phyloP scores from a whole-genome alignment of 495 filamentous ascomycete species.

The Aspergillus baeticus region DNA sequence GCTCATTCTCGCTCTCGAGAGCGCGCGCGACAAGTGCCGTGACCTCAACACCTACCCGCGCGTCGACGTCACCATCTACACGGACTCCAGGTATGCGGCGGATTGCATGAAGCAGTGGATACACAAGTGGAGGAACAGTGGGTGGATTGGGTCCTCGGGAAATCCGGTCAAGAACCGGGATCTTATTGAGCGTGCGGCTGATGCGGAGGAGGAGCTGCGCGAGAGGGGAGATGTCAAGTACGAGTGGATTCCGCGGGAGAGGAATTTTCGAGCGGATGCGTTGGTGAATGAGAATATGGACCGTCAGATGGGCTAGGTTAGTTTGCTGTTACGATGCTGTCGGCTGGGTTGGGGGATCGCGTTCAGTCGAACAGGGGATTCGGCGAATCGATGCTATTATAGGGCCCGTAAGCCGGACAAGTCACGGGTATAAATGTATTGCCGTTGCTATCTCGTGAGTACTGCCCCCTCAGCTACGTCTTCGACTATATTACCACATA shows the following conservation, averaged over 20 bases:
- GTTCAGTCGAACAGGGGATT: no score
- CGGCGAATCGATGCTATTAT: no score
- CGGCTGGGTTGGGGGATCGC: no score
- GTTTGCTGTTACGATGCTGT: no score
- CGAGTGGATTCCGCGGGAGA: slow-evolving; percentile 8
- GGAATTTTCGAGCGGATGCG: slow-evolving; percentile 5
- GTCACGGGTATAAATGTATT: no score
- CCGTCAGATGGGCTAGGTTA: no score
- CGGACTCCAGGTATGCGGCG: slow-evolving; percentile 9
- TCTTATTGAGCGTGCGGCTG: slow-evolving; percentile 33
- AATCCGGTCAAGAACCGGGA: slow-evolving; percentile 29
- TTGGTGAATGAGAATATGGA: slow-evolving; percentile 11
- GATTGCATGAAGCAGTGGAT: slow-evolving; percentile 12
- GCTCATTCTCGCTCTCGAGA: slow-evolving; percentile 37
- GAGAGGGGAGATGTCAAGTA: slow-evolving; percentile 29
- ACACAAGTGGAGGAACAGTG: slow-evolving; percentile 3
- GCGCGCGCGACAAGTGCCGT: slow-evolving; percentile 26
- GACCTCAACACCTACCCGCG: slow-evolving; percentile 11
- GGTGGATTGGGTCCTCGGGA: slow-evolving; percentile 8
- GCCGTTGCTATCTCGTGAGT: no score
- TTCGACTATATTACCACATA: no score
- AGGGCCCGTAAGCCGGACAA: no score
- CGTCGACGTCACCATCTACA: slow-evolving; percentile 1
- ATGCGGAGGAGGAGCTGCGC: slow-evolving; percentile 20
- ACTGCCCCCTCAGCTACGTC: no score